Conservation (phyloP, 1,284 basidiomycete genomes). For the Puccinia triticina region DNA sequence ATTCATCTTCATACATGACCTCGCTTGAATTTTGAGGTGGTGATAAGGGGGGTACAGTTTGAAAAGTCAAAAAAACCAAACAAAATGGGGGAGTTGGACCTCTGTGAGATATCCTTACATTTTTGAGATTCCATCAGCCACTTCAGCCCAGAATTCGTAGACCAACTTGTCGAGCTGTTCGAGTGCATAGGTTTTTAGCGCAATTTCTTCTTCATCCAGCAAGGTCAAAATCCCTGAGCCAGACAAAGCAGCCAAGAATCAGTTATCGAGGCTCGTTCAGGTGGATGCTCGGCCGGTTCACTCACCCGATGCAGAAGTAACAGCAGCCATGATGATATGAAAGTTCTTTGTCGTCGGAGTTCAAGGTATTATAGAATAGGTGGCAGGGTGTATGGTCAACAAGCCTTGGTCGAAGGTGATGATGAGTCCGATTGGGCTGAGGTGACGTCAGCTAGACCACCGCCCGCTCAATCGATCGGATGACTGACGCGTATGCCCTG, state of each 20-base stretch:
- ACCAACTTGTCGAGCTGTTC: slow-evolving; percentile 78
- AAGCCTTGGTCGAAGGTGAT: too few relatives aligned
- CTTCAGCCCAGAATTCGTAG: slow-evolving; percentile 94
- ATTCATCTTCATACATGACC: slow-evolving; percentile 77
- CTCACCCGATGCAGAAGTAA: slow-evolving; percentile 46
- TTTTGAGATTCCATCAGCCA: slow-evolving; percentile 84
- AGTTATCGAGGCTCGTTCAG: neutral
- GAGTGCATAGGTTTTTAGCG: slow-evolving; percentile 87
- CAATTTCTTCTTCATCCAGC: slow-evolving; percentile 79
- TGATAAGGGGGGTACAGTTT: neutral
- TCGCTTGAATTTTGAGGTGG: slow-evolving; percentile 67
- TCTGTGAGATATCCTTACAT: slow-evolving; percentile 67
- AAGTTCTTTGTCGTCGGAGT: neutral
- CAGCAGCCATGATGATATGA: slow-evolving; percentile 23
- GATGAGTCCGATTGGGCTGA: slow-evolving; percentile 18
- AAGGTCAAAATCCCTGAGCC: slow-evolving; percentile 78
- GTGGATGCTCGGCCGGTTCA: neutral
- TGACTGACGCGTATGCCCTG: neutral
- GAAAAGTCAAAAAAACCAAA: neutral
- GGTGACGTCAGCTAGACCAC: neutral
- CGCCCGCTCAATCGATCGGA: neutral
- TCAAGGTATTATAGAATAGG: neutral
- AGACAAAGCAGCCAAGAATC: neutral
- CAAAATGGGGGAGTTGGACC: neutral
- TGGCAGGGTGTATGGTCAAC: neutral